Base-by-base conservation (phyloP, 352 stramenopile genomes). In the Pythium coloratum region DNA sequence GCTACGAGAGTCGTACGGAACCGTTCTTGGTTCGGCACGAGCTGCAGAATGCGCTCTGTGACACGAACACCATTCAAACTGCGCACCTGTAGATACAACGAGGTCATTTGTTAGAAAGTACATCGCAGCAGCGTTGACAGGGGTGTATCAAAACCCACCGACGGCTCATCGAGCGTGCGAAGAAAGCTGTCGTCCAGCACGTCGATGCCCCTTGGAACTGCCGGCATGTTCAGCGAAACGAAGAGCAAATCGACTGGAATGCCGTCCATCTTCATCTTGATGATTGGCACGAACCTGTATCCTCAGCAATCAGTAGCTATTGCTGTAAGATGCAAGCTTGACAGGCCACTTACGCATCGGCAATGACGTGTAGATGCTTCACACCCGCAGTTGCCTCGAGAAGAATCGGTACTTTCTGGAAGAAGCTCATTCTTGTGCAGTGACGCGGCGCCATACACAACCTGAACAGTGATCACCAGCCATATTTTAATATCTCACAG, bases 31-130 rank as follows among this genome's bases (percentile, higher is more conserved):
- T 97, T 75, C 1, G 91, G 88, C 42, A 99, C 90, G 4, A 98
- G 80, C 57, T 97, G 81, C 44, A 98, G 71, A 47, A 99, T 96
- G 16, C 92, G 90, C 69, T 99, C 95, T 0, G 94, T 98, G 10
- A 99, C 96, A n/a, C 96, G 85, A 24, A 95, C 94, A 28, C 97
- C 97, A 69, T 99, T 99, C 46, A 98, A 84, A 66, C 89, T 98
- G 36, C 97, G 79, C 5, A 98, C 86, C 44, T 84, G 58, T 6
- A 9, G 8, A 16, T 13, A 60, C 49, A 24, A 57, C 16, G 13
- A 57, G 36, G 13, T 5, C 10, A 5, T 33, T 24, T 26, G 24
- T 36, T 30, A 44, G 10, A 33, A 58, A 1, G 14, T 2, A 44
- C 10, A 18, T 14, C 38, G 38, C 38, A 44, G 38, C 38, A 30